Base-by-base conservation (phyloP, 2,329 filamentous ascomycete genomes). In the Cladosporium sp. region DNA sequence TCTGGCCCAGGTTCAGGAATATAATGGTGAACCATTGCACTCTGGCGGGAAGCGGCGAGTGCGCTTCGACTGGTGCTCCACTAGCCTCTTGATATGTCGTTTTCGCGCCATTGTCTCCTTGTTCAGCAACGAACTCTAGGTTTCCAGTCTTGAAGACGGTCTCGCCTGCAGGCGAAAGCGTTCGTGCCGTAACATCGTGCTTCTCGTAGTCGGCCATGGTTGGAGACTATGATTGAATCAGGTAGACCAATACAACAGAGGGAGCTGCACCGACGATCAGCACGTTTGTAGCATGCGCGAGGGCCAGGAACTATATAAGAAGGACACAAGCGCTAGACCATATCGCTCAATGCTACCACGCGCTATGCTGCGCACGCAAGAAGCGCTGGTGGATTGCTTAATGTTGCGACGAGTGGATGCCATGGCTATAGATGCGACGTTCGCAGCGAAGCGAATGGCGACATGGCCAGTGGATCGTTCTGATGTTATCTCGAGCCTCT, bases 1-100 rank as follows among this genome's bases (percentile, higher is more conserved):
- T 87, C 70, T 81, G 80, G 59, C 81, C 83, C 40, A 87, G 69
- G 60, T 87, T 87, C 55, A 87, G 68, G 43, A 85, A 85, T 30
- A 87, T 73, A 25, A 85, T 80, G 0, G 84, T 83, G 8, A 81
- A 60, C 61, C 55, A 58, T 28, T 79, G 79, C 15, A 87, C 84
- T 11, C 80, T 73, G 61, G 86, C 85, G 0, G 84, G 85, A 2
- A 88, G 71, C 0, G 85, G 84, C 0, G 83, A 86, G 2, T 76
- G 65, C 1, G 71, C 72, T 68, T 87, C 85, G 3, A 87, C 82
- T 0, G 85, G 85, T 0, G 85, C 85, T 38, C 85, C 85, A 7
- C 77, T 77, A 0, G 82, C 83, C 66, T 87, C 84, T 64, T 87
- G 84, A 63, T 85, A 85, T 0, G 80, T 78, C 1, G 76, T 71